phyloP scores from a whole-genome alignment of 169 alveolate species.

The Plasmodium yoelii region DNA sequence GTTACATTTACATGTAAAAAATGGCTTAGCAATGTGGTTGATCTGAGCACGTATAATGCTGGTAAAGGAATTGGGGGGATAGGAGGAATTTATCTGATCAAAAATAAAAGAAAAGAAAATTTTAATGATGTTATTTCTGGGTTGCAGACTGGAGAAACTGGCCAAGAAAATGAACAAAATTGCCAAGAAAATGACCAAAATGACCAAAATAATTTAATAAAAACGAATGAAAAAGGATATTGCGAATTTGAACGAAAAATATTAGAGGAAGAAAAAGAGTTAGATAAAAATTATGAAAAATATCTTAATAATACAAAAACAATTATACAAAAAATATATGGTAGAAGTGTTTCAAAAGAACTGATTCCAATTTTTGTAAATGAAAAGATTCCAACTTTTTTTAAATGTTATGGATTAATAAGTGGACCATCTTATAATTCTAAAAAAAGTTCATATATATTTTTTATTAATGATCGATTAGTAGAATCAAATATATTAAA shows the following conservation, averaged over 20 bases:
- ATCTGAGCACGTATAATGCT: slow-evolving; percentile 83
- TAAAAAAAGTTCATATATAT: slow-evolving; percentile 88
- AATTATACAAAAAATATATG: slow-evolving; percentile 79
- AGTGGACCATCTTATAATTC: slow-evolving; percentile 87
- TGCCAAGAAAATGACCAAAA: not conserved
- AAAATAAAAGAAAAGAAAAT: slow-evolving; percentile 11
- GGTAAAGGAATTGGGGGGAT: slow-evolving; percentile 59
- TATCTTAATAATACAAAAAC: slow-evolving; percentile 57
- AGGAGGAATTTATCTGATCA: slow-evolving; percentile 75
- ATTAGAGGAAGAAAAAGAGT: slow-evolving; percentile 69
- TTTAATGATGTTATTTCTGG: not conserved
- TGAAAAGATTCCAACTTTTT: slow-evolving; percentile 70
- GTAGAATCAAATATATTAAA: slow-evolving; percentile 86
- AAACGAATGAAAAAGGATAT: not conserved
- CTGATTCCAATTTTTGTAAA: slow-evolving; percentile 63
- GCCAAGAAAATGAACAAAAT: not conserved
- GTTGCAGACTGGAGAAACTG: not conserved
- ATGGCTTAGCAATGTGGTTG: slow-evolving; percentile 83
- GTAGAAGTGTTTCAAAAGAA: slow-evolving; percentile 75
- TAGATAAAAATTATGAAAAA: slow-evolving; percentile 64
- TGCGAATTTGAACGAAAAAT: slow-evolving; percentile 48
- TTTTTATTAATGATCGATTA: slow-evolving; percentile 96
- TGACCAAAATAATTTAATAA: not conserved
- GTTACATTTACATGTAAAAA: slow-evolving; percentile 88
- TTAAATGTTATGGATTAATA: slow-evolving; percentile 86